Evolutionary conservation across 179 eudicot species (phyloP).

Genomic region (Camellia oleifera): DNA sequence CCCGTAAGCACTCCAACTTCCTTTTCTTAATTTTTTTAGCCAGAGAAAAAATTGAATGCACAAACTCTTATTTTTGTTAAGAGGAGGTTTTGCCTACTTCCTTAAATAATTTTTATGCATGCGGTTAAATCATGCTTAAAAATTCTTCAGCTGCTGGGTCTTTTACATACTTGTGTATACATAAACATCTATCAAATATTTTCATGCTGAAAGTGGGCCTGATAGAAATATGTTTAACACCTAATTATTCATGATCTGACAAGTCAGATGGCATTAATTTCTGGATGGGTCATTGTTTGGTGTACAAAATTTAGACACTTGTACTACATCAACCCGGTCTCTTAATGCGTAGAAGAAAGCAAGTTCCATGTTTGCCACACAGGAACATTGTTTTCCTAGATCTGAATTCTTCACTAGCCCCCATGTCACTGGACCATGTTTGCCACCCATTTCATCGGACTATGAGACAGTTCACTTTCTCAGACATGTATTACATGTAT

Average conservation of each 20-base stretch:
- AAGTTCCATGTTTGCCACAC: not conserved
- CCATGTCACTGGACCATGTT: not conserved
- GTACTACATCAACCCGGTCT: not conserved
- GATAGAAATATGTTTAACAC: not conserved
- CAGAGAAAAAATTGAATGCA: not conserved
- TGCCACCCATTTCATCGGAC: not conserved
- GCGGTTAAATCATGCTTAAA: not conserved
- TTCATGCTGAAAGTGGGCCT: not conserved
- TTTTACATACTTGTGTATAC: not conserved
- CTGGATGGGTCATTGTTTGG: not conserved
- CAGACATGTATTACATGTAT: not conserved
- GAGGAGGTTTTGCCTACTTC: not conserved
- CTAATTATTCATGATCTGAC: not conserved
- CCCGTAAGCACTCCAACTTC: slow-evolving; percentile 54
- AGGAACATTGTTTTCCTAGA: not conserved
- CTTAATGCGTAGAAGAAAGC: too few relatives aligned
- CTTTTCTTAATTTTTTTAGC: not conserved
- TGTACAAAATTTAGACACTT: not conserved
- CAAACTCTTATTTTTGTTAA: not conserved
- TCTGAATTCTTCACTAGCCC: not conserved
- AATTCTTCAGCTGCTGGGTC: not conserved
- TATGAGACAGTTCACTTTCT: not conserved
- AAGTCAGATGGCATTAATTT: not conserved
- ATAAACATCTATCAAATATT: not conserved
- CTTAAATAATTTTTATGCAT: not conserved